Evolutionary conservation across 2,329 filamentous ascomycete species (phyloP).

Genomic region (Pseudopithomyces chartarum): DNA sequence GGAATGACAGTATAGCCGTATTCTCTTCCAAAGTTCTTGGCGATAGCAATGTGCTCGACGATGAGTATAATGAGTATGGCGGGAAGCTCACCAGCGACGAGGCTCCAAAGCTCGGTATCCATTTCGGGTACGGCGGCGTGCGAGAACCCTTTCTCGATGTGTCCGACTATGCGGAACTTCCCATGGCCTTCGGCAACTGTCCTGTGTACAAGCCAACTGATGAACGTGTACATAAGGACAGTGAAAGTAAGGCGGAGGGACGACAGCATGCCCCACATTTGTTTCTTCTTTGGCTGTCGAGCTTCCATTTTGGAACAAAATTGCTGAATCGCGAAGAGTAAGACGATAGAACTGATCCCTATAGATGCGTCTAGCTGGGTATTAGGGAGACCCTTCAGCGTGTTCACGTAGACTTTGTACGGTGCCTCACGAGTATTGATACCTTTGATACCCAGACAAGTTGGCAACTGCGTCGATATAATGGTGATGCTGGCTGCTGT

Average conservation of each 20-base stretch:
- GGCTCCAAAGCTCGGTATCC: conserved; percentile 65
- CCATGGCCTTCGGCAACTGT: conserved; percentile 46
- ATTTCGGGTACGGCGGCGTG: conserved; percentile 74
- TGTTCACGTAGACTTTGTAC: conserved; percentile 83
- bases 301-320: conserved; percentile 68
- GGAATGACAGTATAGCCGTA: conserved; percentile 94
- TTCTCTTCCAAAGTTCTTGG: conserved; percentile 89
- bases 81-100: conserved; percentile 74
- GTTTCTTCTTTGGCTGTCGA: conserved; percentile 69
- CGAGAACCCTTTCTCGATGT: conserved; percentile 82
- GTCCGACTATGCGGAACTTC: conserved; percentile 72
- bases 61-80: conserved; percentile 86
- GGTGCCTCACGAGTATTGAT: conserved; percentile 78
- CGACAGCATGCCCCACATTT: conserved; percentile 81
- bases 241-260: conserved; percentile 87
- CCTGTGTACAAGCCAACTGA: conserved; percentile 77
- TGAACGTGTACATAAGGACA: conserved; percentile 85
- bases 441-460: conserved; percentile 75
- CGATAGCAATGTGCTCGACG: conserved; percentile 94
- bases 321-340: conserved; percentile 68
- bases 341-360: conserved; percentile 77
- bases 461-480: conserved; percentile 77
- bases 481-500: conserved; percentile 94
- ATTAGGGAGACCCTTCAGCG: conserved; percentile 70
- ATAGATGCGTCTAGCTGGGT: conserved; percentile 81